These are phyloP conservation scores for Tylopilus sp. DNA, from an alignment of 768 basidiomycete species.

Conservation along the genomic window DNA sequence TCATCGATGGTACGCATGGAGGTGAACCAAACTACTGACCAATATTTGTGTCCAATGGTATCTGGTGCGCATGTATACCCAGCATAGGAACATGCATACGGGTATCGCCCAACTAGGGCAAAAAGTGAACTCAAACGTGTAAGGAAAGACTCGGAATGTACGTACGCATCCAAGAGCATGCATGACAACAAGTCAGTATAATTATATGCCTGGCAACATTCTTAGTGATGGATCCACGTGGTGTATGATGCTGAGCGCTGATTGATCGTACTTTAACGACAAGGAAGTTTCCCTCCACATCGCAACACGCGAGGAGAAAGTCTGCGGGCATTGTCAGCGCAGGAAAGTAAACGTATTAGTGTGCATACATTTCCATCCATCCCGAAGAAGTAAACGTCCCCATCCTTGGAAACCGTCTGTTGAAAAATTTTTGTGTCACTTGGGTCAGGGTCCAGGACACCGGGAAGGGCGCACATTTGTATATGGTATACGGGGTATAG, in stretches of 20 bases:
- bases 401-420: constrained; percentile 83
- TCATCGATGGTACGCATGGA: background rate
- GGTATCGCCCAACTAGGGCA: constrained; percentile 78
- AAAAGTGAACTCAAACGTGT: background rate
- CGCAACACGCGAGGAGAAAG: constrained; percentile 70
- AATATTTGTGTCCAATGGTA: constrained; percentile 85
- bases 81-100: constrained; percentile 78
- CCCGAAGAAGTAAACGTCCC: constrained; percentile 64
- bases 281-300: constrained; percentile 87
- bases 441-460: background rate
- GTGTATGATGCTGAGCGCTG: background rate
- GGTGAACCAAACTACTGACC: constrained; percentile 37
- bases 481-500: constrained; percentile 90
- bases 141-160: background rate
- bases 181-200: constrained; percentile 86
- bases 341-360: background rate
- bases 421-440: background rate
- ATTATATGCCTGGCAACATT: constrained; percentile 58
- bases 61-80: constrained; percentile 73
- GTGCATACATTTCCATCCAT: constrained; percentile 84
- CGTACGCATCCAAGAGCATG: constrained; percentile 88
- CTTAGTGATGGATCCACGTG: background rate
- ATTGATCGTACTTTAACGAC: constrained; percentile 59
- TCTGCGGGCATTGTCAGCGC: constrained; percentile 41
- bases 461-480: constrained; percentile 56